Base-by-base conservation (phyloP, 768 basidiomycete species). In the Podaxis rugospora region DNA sequence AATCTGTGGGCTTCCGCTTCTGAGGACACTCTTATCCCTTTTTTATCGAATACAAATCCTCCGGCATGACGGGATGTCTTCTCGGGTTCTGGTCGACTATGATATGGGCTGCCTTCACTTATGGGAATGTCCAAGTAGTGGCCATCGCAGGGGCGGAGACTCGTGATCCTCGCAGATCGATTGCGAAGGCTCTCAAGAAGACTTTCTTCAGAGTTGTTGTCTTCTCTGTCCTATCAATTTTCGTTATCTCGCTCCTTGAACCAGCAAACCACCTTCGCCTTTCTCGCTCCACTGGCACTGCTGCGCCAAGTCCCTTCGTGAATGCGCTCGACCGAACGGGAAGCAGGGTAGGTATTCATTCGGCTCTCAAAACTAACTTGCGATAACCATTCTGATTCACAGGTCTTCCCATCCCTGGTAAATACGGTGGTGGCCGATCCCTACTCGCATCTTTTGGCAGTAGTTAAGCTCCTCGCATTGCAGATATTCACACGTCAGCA, bases 251-350 rank as follows among this genome's bases (percentile, higher is more conserved):
- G 51, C 79, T 92, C 78, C 76, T 89, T 37, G 83, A 92, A 35
- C 86, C 87, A 1, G 84, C 79, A 51, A 76, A 82, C 66, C 84
- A 90, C 66, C 69, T 73, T 0, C 64, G 64, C 44, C 69, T 74
- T 35, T 65, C 66, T 25, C 58, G 61, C 36, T 53, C 65, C 21
- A 66, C 70, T 51, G 66, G 68, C 5, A 70, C 78, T 18, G 84
- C 78, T 14, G 84, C 81, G 1, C 74, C 83, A 42, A 89, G 87
- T 32, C 90, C 90, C 0, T 92, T 90, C 71, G 89, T 92, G 40
- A 82, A 91, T 60, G 89, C 88, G 25, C 84, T 90, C 66, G 76
- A 72, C 42, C 74, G 78, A 21, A 83, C 83, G 5, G 85, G 87
- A 9, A 81, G 88, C 69, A 83, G 81, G 70, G 83, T 74, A 18